phyloP scores from a whole-genome alignment of 1,284 basidiomycete species.

The Bondarzewia mesenterica region DNA sequence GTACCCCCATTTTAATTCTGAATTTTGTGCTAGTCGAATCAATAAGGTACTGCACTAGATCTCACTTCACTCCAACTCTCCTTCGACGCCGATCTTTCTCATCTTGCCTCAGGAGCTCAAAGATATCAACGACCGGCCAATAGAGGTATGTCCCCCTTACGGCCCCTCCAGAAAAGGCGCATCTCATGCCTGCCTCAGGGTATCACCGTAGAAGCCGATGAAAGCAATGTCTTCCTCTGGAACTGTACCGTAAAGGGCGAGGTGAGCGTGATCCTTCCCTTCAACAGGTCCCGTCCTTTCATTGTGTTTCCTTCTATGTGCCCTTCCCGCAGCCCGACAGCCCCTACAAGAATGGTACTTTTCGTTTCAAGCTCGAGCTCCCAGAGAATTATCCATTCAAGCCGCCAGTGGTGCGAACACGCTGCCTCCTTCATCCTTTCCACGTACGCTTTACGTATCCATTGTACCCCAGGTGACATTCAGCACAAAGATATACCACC shows the following conservation, averaged over 20 bases:
- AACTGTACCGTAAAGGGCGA: conserved; percentile 69
- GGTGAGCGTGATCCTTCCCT: conserved; percentile 37
- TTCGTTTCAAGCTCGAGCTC: conserved; percentile 65
- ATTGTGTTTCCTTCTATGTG: background rate
- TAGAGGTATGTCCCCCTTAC: conserved; percentile 36
- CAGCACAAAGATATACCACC: conserved; percentile 86
- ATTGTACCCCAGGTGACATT: conserved; percentile 60
- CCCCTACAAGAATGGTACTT: conserved; percentile 82
- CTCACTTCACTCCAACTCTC: conserved; percentile 4
- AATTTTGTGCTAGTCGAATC: conserved; percentile 1
- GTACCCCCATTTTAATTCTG: background rate
- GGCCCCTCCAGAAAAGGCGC: background rate
- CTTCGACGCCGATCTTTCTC: conserved; percentile 7
- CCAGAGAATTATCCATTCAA: conserved; percentile 87
- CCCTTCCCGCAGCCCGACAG: conserved; percentile 52
- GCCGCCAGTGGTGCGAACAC: conserved; percentile 63
- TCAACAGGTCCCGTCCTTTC: conserved; percentile 1
- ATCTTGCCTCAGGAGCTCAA: conserved; percentile 44
- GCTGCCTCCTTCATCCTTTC: background rate
- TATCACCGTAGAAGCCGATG: conserved; percentile 54
- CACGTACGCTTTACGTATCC: background rate
- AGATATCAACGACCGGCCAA: conserved; percentile 50
- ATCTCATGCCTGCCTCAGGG: conserved; percentile 30
- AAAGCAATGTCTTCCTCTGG: conserved; percentile 76
- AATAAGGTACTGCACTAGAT: conserved; percentile 8